These are phyloP conservation scores for Chaetomium sp. DNA, from an alignment of 2,329 filamentous ascomycete genomes.

Conservation along the genomic window DNA sequence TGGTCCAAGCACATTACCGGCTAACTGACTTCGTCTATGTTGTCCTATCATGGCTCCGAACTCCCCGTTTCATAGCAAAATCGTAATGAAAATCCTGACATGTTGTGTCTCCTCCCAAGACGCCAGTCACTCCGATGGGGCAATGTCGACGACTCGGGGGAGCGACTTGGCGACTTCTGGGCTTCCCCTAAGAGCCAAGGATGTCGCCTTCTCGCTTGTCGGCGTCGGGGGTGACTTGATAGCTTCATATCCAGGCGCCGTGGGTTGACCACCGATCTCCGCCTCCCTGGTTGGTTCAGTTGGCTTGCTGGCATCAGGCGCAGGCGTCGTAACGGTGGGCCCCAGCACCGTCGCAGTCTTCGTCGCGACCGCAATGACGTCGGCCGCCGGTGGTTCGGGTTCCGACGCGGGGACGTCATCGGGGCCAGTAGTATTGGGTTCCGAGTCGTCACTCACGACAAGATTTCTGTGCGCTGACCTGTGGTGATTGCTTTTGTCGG, in stretches of 20 bases:
- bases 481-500: conserved; percentile 16
- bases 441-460: conserved; percentile 23
- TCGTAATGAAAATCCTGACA: neutral
- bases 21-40: conserved; percentile 2
- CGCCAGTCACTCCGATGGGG: conserved; percentile 11
- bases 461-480: conserved; percentile 21
- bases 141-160: conserved; percentile 29
- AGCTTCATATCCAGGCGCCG: conserved; percentile 7
- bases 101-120: neutral
- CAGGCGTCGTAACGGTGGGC: neutral
- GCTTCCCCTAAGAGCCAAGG: conserved; percentile 55
- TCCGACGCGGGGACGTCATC: conserved; percentile 28
- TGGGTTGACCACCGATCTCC: conserved; percentile 4
- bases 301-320: neutral
- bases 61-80: conserved; percentile 5
- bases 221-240: conserved; percentile 26
- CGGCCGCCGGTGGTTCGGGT: conserved; percentile 19
- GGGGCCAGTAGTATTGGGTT: conserved; percentile 15
- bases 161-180: conserved; percentile 48
- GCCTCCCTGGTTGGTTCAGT: conserved; percentile 2
- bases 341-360: conserved; percentile 1
- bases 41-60: conserved; percentile 15
- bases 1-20: neutral
- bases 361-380: conserved; percentile 22
- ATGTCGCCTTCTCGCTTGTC: conserved; percentile 29